phyloP scores from a whole-genome alignment of 106 monocot genomes.

The Dendrobium chrysotoxum region DNA sequence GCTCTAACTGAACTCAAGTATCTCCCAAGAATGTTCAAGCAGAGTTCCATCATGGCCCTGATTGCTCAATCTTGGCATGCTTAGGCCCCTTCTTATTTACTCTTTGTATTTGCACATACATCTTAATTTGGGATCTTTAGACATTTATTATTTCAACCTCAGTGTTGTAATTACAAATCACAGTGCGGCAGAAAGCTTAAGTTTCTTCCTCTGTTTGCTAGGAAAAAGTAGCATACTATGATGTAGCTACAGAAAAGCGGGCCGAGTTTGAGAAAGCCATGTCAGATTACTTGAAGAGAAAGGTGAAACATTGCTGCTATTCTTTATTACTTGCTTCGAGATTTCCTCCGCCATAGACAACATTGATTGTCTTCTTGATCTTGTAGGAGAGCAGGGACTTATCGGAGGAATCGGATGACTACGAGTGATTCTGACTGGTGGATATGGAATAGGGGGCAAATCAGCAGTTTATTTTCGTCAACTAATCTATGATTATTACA shows the following conservation, averaged over 20 bases:
- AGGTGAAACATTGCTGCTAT: constrained; percentile 21
- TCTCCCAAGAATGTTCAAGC: too few relatives aligned
- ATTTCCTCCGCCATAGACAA: not conserved
- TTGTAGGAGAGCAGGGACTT: constrained; percentile 1
- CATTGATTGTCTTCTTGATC: not conserved
- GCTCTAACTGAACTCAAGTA: too few relatives aligned
- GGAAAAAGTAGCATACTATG: constrained; percentile 93
- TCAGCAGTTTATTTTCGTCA: not conserved
- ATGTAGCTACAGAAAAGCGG: constrained; percentile 85
- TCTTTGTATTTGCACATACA: too few relatives aligned
- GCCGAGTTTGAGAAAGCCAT: constrained; percentile 71
- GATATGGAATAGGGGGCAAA: not conserved
- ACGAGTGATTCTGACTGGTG: not conserved
- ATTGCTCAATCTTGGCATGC: too few relatives aligned
- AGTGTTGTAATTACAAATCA: too few relatives aligned
- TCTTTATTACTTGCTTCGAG: not conserved
- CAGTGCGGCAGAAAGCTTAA: too few relatives aligned
- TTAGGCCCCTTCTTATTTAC: too few relatives aligned
- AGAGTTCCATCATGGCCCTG: too few relatives aligned
- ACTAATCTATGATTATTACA: not conserved
- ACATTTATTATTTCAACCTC: too few relatives aligned
- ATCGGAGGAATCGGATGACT: not conserved
- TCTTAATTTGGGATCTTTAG: too few relatives aligned
- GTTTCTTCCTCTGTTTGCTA: constrained; percentile 8
- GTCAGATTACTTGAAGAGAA: constrained; percentile 69